These are phyloP conservation scores for Fraxinus ornus DNA, from an alignment of 305 asterid species.

Conservation along the genomic window DNA sequence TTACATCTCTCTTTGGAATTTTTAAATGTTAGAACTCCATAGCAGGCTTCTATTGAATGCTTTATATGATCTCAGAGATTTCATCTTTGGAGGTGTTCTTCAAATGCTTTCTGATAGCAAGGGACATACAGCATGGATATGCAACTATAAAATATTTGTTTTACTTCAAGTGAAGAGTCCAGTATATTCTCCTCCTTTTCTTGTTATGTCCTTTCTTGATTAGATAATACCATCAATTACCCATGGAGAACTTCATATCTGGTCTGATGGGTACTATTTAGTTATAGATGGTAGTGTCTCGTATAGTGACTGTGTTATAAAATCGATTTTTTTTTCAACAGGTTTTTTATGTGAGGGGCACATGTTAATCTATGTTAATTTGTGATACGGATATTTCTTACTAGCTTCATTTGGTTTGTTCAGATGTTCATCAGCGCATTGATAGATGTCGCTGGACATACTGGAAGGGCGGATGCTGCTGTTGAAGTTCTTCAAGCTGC, in stretches of 20 bases:
- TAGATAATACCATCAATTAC: neutral
- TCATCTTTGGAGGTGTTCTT: neutral
- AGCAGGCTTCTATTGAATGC: neutral
- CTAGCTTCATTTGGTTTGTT: slow-evolving; percentile 26
- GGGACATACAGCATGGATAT: neutral
- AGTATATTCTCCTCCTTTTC: neutral
- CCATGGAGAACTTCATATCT: neutral
- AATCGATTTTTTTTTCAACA: neutral
- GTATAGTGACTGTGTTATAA: neutral
- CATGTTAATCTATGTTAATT: neutral
- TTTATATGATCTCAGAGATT: neutral
- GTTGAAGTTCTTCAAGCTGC: slow-evolving; percentile 83
- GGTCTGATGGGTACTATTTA: neutral
- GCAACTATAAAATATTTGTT: neutral
- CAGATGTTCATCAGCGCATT: slow-evolving; percentile 94
- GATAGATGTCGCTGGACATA: slow-evolving; percentile 98
- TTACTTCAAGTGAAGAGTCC: neutral
- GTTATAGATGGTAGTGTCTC: neutral
- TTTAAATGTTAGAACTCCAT: neutral
- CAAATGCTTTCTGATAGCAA: neutral
- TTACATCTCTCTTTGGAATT: neutral
- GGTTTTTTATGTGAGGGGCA: neutral
- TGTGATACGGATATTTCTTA: slow-evolving; percentile 10
- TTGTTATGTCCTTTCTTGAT: neutral
- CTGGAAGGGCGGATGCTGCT: slow-evolving; percentile 90